Conservation (phyloP, 192 early-diverging fungal genomes). For the Umbelopsis sp. region DNA sequence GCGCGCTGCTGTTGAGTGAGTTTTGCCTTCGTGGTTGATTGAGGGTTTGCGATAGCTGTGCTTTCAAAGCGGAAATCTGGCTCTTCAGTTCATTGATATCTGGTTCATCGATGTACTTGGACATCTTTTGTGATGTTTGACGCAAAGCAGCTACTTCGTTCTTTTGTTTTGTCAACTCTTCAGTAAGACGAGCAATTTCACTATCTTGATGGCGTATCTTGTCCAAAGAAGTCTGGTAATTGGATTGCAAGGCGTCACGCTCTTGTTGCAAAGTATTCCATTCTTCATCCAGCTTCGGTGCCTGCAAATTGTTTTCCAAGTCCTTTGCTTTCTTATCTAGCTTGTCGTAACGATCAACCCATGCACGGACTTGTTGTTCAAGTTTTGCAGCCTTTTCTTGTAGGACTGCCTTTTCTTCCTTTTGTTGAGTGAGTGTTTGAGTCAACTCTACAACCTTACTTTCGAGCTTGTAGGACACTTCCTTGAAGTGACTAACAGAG, state of each 20-base stretch:
- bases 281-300: conserved; percentile 53
- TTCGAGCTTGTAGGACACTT: conserved; percentile 92
- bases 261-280: conserved; percentile 61
- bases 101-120: conserved; percentile 63
- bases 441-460: conserved; percentile 96
- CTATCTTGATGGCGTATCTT: conserved; percentile 64
- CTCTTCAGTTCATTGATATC: conserved; percentile 65
- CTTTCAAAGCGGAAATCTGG: conserved; percentile 70
- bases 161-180: conserved; percentile 57
- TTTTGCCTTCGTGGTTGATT: conserved; percentile 46
- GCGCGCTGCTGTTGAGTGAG: conserved; percentile 18
- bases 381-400: conserved; percentile 59
- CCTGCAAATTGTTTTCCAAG: conserved; percentile 50
- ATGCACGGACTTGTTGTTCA: conserved; percentile 65
- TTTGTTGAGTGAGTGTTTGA: conserved; percentile 66
- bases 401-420: conserved; percentile 70
- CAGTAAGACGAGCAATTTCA: conserved; percentile 61
- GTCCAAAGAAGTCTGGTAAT: conserved; percentile 60
- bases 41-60: conserved; percentile 72
- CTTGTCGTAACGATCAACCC: conserved; percentile 76
- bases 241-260: conserved; percentile 59
- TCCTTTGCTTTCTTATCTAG: conserved; percentile 61
- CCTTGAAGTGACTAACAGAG: conserved; percentile 91
- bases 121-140: conserved; percentile 36
- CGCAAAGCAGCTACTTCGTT: conserved; percentile 69